phyloP scores from a whole-genome alignment of 2,329 filamentous ascomycete species.

The Monosporascus sp. region DNA sequence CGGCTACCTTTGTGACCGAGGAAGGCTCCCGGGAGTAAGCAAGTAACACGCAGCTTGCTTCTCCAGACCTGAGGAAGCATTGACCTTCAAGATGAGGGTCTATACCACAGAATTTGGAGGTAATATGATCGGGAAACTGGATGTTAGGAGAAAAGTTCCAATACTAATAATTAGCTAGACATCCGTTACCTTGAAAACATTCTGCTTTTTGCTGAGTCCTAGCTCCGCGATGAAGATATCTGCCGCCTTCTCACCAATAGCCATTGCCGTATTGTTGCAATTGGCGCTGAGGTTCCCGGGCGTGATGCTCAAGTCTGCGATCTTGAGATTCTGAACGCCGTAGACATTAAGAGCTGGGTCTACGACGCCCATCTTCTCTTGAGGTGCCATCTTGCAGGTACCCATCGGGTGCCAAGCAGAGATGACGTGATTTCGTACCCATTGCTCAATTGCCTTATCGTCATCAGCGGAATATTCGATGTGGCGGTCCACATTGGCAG shows the following conservation, averaged over 20 bases:
- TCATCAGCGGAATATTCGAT: constrained; percentile 44
- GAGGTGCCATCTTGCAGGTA: constrained; percentile 40
- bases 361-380: constrained; percentile 36
- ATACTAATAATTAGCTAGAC: too few relatives aligned
- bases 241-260: constrained; percentile 33
- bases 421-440: constrained; percentile 29
- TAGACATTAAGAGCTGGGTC: constrained; percentile 37
- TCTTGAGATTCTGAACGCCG: constrained; percentile 26
- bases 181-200: too few relatives aligned
- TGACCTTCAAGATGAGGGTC: too few relatives aligned
- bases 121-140: too few relatives aligned
- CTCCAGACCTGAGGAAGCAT: too few relatives aligned
- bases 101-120: too few relatives aligned
- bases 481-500: constrained; percentile 22
- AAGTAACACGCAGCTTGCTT: too few relatives aligned
- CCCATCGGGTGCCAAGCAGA: constrained; percentile 41
- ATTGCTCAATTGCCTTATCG: constrained; percentile 40
- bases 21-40: too few relatives aligned
- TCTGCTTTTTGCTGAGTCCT: background rate
- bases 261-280: constrained; percentile 37
- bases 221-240: constrained; percentile 9
- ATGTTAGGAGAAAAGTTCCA: too few relatives aligned
- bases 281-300: constrained; percentile 38
- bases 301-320: constrained; percentile 27
- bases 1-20: too few relatives aligned